Evolutionary conservation across 2,329 filamentous ascomycete genomes (phyloP).

Genomic region (Pseudogymnoascus sp.): DNA sequence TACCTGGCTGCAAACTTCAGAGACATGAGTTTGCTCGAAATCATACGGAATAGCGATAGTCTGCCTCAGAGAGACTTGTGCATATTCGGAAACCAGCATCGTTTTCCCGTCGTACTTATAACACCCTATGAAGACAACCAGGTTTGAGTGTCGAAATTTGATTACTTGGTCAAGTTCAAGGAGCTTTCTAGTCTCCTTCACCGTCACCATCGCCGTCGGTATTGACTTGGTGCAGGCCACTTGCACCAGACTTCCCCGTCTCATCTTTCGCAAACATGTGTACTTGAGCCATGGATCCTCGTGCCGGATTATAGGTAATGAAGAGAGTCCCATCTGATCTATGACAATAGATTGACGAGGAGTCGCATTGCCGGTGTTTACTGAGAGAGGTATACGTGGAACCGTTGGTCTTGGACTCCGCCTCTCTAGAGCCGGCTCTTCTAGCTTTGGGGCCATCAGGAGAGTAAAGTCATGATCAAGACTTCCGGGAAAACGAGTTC

Average conservation of each 20-base stretch:
- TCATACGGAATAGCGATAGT: neutral
- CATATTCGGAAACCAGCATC: neutral
- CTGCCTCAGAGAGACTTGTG: neutral
- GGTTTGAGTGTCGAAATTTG: neutral
- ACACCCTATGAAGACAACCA: neutral
- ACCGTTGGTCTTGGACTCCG: neutral
- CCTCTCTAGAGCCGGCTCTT: neutral
- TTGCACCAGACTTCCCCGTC: neutral
- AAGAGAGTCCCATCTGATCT: neutral
- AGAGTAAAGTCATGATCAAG: neutral
- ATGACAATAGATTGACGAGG: neutral
- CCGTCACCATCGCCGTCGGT: neutral
- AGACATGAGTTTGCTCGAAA: neutral
- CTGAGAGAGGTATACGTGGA: neutral
- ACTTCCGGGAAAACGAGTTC: neutral
- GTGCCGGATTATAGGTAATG: neutral
- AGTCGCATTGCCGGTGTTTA: neutral
- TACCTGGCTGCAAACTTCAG: neutral
- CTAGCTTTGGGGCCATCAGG: neutral
- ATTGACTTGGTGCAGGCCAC: neutral
- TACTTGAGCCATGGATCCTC: neutral
- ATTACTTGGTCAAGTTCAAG: neutral
- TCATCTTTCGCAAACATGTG: neutral
- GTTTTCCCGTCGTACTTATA: neutral
- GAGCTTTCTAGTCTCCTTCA: neutral